Evolutionary conservation across 352 stramenopile genomes (phyloP).

Genomic region (Paralagenidium karlingii): DNA sequence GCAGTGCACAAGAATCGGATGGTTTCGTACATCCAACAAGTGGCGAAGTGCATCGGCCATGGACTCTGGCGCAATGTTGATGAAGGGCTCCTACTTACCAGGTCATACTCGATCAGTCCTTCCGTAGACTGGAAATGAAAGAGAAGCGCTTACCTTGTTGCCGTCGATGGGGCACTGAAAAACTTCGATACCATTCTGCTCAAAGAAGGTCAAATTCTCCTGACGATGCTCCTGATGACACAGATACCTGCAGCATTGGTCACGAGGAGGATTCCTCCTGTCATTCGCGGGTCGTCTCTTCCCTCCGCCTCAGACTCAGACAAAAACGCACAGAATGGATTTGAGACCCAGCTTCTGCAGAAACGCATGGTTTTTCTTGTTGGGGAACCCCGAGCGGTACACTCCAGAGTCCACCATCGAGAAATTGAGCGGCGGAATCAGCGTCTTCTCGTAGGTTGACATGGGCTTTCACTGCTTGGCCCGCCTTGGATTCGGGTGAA

Average conservation of each 20-base stretch:
- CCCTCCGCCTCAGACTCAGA: background rate
- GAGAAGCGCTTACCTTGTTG: slow-evolving; percentile 48
- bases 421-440: slow-evolving; percentile 85
- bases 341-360: slow-evolving; percentile 76
- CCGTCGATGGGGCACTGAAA: slow-evolving; percentile 81
- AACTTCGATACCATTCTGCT: slow-evolving; percentile 66
- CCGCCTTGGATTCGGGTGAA: too few species aligned
- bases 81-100: slow-evolving; percentile 66
- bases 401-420: slow-evolving; percentile 81
- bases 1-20: slow-evolving; percentile 79
- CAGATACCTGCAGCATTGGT: slow-evolving; percentile 39
- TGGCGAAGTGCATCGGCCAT: slow-evolving; percentile 69
- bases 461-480: too few species aligned
- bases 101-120: background rate
- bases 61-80: slow-evolving; percentile 72
- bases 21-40: slow-evolving; percentile 68
- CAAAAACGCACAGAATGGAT: slow-evolving; percentile 64
- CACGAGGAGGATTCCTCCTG: too few species aligned
- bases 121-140: background rate
- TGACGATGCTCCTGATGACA: slow-evolving; percentile 76
- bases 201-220: slow-evolving; percentile 73
- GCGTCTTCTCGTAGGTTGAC: slow-evolving; percentile 79
- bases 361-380: slow-evolving; percentile 82
- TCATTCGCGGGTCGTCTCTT: background rate
- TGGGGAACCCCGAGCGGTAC: slow-evolving; percentile 80